phyloP scores from a whole-genome alignment of 352 stramenopile species.

The Phytopythium sindhum region DNA sequence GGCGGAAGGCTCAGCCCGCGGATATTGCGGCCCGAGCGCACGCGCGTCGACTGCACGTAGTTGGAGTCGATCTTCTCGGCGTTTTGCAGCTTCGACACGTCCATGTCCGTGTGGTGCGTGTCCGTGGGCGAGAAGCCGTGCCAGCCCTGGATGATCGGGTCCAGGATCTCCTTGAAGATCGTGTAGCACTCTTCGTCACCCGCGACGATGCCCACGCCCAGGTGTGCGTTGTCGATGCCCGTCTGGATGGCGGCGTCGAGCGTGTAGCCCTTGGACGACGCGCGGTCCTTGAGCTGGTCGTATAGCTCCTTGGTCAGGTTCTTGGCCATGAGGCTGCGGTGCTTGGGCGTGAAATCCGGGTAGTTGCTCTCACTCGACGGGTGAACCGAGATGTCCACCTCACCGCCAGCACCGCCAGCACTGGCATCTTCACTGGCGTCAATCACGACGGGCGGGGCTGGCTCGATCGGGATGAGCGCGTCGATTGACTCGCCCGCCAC shows the following conservation, averaged over 20 bases:
- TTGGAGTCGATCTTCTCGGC: constrained; percentile 60
- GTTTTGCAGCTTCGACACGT: constrained; percentile 69
- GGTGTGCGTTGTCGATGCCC: constrained; percentile 75
- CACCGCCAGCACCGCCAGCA: constrained; percentile 11
- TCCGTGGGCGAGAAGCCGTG: constrained; percentile 80
- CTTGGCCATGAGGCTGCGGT: constrained; percentile 87
- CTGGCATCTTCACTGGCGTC: constrained; percentile 33
- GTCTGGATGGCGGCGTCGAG: constrained; percentile 86
- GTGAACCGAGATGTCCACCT: constrained; percentile 47
- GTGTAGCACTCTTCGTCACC: constrained; percentile 84
- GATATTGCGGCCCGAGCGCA: constrained; percentile 90
- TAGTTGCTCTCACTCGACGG: constrained; percentile 70
- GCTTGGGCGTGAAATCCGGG: constrained; percentile 76
- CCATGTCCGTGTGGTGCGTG: constrained; percentile 81
- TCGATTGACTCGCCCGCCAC: constrained; percentile 62
- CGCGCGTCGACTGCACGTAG: constrained; percentile 92
- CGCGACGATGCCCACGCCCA: constrained; percentile 80
- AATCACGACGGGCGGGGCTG: constrained; percentile 47
- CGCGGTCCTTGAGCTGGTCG: constrained; percentile 70
- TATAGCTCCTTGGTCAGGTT: constrained; percentile 79
- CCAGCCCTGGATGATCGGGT: constrained; percentile 86
- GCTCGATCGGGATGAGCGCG: constrained; percentile 64
- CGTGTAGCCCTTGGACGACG: constrained; percentile 76
- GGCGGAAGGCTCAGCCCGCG: constrained; percentile 85
- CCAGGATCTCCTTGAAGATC: constrained; percentile 81